These are phyloP conservation scores for Raddia guianensis DNA, from an alignment of 176 grass and related monocot genomes.

Conservation along the genomic window DNA sequence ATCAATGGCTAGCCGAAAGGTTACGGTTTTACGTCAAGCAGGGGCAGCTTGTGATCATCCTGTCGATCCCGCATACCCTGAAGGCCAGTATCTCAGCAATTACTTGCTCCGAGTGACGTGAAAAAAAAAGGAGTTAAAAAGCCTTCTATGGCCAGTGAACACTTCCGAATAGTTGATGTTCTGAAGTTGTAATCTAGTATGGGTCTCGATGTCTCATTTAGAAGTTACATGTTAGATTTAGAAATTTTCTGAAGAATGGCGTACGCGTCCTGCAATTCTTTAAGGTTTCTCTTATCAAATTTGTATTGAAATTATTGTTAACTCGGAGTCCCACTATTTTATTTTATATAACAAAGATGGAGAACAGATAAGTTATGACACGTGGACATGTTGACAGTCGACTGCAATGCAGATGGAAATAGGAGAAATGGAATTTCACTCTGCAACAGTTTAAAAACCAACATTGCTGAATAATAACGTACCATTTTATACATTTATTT, in stretches of 20 bases:
- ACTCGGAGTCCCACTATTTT: not conserved
- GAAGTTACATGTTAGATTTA: constrained; percentile 25
- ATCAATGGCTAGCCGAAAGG: constrained; percentile 66
- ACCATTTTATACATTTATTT: constrained; percentile 12
- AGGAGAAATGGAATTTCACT: constrained; percentile 11
- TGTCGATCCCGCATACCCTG: constrained; percentile 77
- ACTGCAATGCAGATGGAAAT: not conserved
- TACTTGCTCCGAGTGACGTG: constrained; percentile 75
- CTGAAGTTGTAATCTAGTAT: not conserved
- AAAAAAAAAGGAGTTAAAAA: constrained; percentile 18
- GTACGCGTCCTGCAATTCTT: not conserved
- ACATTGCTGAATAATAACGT: not conserved
- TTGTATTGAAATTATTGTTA: constrained; percentile 6
- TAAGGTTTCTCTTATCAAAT: not conserved
- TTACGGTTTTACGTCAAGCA: constrained; percentile 85
- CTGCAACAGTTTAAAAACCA: not conserved
- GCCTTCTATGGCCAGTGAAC: not conserved
- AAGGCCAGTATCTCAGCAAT: constrained; percentile 89
- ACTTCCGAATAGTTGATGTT: not conserved
- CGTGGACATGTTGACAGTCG: not conserved
- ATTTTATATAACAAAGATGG: not conserved
- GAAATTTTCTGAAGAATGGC: not conserved
- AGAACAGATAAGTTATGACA: not conserved
- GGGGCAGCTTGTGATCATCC: constrained; percentile 87
- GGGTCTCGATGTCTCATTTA: not conserved